Evolutionary conservation across 352 stramenopile genomes (phyloP), one percentile per base, ranked within the genome.

Genomic region (Plasmopara muralis): DNA sequence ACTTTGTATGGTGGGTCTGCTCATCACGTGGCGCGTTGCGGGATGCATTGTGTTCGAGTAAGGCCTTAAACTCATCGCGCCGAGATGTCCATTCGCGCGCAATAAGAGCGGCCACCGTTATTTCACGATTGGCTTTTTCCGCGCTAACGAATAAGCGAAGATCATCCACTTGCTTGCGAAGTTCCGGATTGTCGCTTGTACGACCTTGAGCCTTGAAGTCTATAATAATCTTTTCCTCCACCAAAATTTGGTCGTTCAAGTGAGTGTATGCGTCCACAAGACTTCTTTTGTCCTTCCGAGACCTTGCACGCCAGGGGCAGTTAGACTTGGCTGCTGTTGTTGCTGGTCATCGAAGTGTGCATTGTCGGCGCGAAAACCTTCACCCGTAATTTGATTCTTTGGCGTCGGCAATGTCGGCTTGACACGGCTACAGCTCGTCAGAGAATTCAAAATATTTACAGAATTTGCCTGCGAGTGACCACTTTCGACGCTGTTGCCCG

Each of bases 101-200:
- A 46, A 70, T 70, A 2, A 84, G 47, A 55, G 69, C 57, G 2
- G 76, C 72, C 7, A 80, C 51, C 28, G 63, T 66, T 15, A 66
- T 60, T 54, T 84, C 67, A 46, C 62, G 62, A n/a, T 66, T 69
- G 33, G 30, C 56, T 30, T 68, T 68, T 30, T 81, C 64, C 4
- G 44, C 30, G 42, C 60, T 45, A 31, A 86, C 73, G 13, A 53
- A 53, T 13, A 16, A 45, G 13, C 70, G 55, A 10, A 84, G 43
- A 33, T 75, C 68, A 33, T 70, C 47, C 28, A 77, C 58, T 50
- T 74, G 66, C 1, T 47, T 64, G 38, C 69, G 72, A 40, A 74
- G 67, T 16, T 68, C 50, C 16, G 65, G 56, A 35, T 71, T 64
- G n/a, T 57, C 60, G 2, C 67, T 43, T 30, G 50, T 37, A 9